Conservation (phyloP, 192 early-diverging fungal species). For the Coemansia sp. region DNA sequence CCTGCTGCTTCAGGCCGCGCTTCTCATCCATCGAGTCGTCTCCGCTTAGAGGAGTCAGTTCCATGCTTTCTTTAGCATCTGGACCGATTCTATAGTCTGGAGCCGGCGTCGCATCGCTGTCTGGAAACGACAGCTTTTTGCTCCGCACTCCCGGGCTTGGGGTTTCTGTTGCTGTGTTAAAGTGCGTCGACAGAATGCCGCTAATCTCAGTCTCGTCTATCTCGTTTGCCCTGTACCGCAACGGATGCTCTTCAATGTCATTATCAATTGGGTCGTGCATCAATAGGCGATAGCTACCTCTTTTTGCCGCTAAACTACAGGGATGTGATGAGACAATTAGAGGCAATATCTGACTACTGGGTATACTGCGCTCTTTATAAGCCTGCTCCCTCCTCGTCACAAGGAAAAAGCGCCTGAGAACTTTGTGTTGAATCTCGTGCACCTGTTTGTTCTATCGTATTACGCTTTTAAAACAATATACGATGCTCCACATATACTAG, state of each 20-base stretch:
- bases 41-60: constrained; percentile 5
- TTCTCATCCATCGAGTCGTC: constrained; percentile 58
- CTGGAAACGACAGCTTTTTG: neutral
- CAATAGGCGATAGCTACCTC: too few species aligned
- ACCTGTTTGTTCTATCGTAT: too few species aligned
- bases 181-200: neutral
- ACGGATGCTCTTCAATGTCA: neutral
- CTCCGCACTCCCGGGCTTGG: too few species aligned
- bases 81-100: neutral
- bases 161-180: constrained; percentile 1
- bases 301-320: too few species aligned
- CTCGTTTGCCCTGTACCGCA: neutral
- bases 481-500: too few species aligned
- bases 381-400: too few species aligned
- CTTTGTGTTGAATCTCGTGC: too few species aligned
- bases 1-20: constrained; percentile 4
- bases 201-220: neutral
- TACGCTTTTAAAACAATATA: too few species aligned
- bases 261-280: constrained; percentile 1
- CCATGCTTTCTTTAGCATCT: neutral
- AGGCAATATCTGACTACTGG: too few species aligned
- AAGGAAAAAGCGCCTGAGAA: too few species aligned
- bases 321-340: too few species aligned
- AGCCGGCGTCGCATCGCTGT: constrained; percentile 4
- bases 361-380: too few species aligned